phyloP scores from a whole-genome alignment of 352 stramenopile species.

The Plasmopara muralis region DNA sequence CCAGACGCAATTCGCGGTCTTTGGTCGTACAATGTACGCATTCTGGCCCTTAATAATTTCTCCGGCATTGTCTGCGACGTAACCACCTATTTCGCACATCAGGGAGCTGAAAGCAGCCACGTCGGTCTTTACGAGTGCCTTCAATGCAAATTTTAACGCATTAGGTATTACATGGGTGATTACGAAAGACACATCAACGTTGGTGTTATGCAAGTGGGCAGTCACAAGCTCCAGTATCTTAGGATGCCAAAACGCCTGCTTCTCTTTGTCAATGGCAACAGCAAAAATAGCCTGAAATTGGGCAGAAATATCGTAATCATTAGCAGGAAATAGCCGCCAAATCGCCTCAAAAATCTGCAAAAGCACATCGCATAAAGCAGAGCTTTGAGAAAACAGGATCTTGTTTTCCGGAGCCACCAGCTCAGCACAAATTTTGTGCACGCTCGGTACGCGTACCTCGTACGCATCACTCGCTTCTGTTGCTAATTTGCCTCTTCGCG shows the following conservation, averaged over 20 bases:
- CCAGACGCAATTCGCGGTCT: slow-evolving; percentile 18
- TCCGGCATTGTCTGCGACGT: slow-evolving; percentile 34
- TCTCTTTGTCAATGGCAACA: slow-evolving; percentile 12
- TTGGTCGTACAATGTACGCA: slow-evolving; percentile 33
- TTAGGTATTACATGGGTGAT: slow-evolving; percentile 50
- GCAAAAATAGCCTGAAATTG: slow-evolving; percentile 50
- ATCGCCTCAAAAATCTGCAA: slow-evolving; percentile 51
- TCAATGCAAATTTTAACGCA: slow-evolving; percentile 43
- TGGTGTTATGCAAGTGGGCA: slow-evolving; percentile 40
- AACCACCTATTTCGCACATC: slow-evolving; percentile 45
- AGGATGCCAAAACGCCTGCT: slow-evolving; percentile 38
- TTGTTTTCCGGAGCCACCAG: slow-evolving; percentile 35
- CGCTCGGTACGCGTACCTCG: slow-evolving; percentile 25
- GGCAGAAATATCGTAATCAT: slow-evolving; percentile 22
- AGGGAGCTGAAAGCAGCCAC: slow-evolving; percentile 43
- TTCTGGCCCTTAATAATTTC: slow-evolving; percentile 46
- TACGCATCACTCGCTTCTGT: slow-evolving; percentile 27
- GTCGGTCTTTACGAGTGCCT: slow-evolving; percentile 34
- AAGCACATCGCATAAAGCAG: slow-evolving; percentile 36
- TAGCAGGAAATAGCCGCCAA: slow-evolving; percentile 57
- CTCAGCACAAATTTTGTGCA: slow-evolving; percentile 40
- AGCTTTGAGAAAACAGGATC: slow-evolving; percentile 34
- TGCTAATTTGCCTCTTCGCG: slow-evolving; percentile 48
- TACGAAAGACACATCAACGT: slow-evolving; percentile 49
- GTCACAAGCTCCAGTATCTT: slow-evolving; percentile 50